These are phyloP conservation scores for Lyophyllum atratum DNA, from an alignment of 768 basidiomycete genomes.

Conservation along the genomic window DNA sequence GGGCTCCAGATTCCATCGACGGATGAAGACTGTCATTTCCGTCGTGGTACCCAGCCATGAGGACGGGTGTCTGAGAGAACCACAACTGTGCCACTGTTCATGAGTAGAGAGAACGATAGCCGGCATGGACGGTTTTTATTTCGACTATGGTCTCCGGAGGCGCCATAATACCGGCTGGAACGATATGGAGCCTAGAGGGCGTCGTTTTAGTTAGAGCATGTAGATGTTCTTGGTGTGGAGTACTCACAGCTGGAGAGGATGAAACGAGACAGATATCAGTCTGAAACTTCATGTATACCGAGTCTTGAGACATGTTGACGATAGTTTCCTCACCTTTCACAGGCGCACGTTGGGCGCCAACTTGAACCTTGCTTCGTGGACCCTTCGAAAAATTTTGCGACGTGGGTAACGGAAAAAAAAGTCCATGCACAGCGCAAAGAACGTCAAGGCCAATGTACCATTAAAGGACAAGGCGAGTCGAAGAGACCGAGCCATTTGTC, in stretches of 20 bases:
- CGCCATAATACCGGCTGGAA: slow-evolving; percentile 8
- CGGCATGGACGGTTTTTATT: slow-evolving; percentile 20
- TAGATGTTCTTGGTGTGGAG: neutral
- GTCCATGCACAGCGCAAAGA: neutral
- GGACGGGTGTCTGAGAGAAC: slow-evolving; percentile 22
- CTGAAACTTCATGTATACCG: slow-evolving; percentile 24
- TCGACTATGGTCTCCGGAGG: slow-evolving; percentile 17
- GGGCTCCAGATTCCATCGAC: slow-evolving; percentile 7
- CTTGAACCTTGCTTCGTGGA: neutral
- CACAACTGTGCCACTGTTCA: slow-evolving; percentile 18
- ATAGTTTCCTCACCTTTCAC: neutral
- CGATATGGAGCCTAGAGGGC: slow-evolving; percentile 10
- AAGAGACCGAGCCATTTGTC: too few species aligned
- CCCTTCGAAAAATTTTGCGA: neutral
- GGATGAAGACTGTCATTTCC: slow-evolving; percentile 14
- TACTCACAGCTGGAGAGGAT: neutral
- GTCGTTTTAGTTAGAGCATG: neutral
- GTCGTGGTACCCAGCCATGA: slow-evolving; percentile 20
- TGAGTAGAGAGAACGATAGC: neutral
- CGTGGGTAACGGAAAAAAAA: neutral
- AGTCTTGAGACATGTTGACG: slow-evolving; percentile 7
- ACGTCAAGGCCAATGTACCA: too few species aligned
- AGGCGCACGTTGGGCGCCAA: neutral
- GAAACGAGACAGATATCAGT: slow-evolving; percentile 26
- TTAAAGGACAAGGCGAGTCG: too few species aligned